Percentiles rank a stretch among this genome's conserved stretches.
phyloP scores from a whole-genome alignment of 2,329 filamentous ascomycete genomes.

The Neofusicoccum umdonicola region DNA sequence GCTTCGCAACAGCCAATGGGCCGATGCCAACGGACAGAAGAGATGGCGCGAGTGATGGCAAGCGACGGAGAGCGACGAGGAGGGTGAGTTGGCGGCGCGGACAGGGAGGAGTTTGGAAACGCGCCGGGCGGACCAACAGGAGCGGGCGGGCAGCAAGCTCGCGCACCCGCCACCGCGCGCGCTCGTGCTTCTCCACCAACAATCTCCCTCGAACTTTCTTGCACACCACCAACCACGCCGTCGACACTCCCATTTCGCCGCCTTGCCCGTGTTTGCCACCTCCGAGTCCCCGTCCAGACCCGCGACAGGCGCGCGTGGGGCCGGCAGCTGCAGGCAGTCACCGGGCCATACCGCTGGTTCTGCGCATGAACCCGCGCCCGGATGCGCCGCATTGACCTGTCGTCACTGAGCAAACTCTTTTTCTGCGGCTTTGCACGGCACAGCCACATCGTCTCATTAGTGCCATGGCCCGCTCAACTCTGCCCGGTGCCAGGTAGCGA shows the following conservation, averaged over 20 bases:
- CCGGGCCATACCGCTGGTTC: background rate
- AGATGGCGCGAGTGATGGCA: background rate
- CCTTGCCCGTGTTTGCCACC: background rate
- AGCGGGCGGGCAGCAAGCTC: background rate
- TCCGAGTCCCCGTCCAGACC: too few species aligned
- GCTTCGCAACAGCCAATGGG: too few species aligned
- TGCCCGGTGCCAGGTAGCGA: background rate
- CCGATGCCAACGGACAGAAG: background rate
- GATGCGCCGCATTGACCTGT: background rate
- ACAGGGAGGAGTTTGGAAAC: background rate
- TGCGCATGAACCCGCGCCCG: background rate
- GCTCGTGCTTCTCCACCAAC: background rate
- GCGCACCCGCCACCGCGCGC: background rate
- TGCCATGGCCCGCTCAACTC: background rate
- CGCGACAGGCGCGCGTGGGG: background rate
- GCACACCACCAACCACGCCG: background rate
- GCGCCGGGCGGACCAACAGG: constrained; percentile 1
- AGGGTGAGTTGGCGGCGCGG: background rate
- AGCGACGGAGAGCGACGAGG: background rate
- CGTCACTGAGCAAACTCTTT: background rate
- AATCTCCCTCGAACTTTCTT: background rate
- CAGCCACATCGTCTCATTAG: background rate
- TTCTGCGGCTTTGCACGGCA: background rate
- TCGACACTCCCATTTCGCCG: background rate
- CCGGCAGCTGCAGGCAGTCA: background rate